Evolutionary conservation across 805 yeast species (phyloP).

Genomic region (Lipomyces sp.): DNA sequence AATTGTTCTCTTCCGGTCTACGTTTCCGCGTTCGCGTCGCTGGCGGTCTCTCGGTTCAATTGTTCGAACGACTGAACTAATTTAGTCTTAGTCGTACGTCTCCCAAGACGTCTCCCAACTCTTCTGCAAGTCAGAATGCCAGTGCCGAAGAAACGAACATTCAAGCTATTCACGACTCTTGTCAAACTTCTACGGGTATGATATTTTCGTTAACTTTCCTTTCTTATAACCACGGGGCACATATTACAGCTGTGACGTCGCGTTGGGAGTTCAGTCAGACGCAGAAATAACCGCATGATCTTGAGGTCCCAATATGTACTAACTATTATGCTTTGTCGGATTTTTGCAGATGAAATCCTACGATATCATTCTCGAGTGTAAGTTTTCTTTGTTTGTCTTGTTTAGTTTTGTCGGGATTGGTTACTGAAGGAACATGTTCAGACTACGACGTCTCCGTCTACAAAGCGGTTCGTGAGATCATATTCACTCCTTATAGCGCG

Average conservation of each 20-base stretch:
- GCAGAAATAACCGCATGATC: no score
- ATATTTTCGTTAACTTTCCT: background rate
- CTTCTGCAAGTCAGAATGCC: no score
- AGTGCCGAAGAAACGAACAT: conserved; percentile 8
- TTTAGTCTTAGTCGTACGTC: no score
- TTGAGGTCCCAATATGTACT: background rate
- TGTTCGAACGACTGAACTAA: no score
- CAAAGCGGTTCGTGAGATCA: conserved; percentile 10
- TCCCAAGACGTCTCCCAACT: no score
- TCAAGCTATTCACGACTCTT: conserved; percentile 16
- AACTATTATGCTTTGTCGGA: background rate
- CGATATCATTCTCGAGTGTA: conserved; percentile 26
- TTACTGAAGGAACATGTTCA: conserved; percentile 2
- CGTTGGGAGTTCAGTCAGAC: no score
- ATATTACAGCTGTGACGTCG: no score
- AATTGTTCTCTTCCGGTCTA: no score
- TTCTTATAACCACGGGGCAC: no score
- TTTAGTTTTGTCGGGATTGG: no score
- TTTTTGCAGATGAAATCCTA: conserved; percentile 20
- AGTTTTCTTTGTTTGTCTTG: background rate
- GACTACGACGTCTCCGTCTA: conserved; percentile 28
- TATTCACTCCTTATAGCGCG: background rate
- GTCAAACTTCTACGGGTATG: conserved; percentile 16
- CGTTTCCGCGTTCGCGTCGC: no score
- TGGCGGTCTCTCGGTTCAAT: no score